Evolutionary conservation across 2,329 filamentous ascomycete species (phyloP).

Genomic region (Fusarium nanum): DNA sequence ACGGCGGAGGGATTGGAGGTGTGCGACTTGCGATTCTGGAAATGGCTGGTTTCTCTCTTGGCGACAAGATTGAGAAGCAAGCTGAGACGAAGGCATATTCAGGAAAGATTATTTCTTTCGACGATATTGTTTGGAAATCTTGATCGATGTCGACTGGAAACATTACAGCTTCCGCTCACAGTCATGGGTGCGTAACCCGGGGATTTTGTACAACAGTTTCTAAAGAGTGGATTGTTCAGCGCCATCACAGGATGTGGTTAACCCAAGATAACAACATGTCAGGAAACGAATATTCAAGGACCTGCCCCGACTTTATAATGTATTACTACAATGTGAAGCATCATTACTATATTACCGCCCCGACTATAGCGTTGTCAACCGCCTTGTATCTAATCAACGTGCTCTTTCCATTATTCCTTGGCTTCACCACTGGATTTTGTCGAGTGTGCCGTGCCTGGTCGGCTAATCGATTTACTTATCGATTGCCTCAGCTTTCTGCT

Average conservation of each 20-base stretch:
- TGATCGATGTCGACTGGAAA: conserved; percentile 6
- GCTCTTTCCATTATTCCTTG: conserved; percentile 24
- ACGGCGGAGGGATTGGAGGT: conserved; percentile 55
- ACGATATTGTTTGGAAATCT: conserved; percentile 54
- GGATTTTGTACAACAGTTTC: neutral
- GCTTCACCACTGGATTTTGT: conserved; percentile 38
- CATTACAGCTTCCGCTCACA: neutral
- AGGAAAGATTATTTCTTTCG: conserved; percentile 54
- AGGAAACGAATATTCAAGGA: neutral
- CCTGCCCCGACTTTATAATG: conserved; percentile 4
- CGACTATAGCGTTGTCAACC: conserved; percentile 22
- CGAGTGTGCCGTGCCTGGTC: conserved; percentile 57
- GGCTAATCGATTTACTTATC: conserved; percentile 51
- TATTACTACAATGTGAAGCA: conserved; percentile 5
- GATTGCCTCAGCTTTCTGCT: conserved; percentile 63
- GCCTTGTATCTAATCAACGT: neutral
- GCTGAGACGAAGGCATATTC: conserved; percentile 52
- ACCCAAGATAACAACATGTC: neutral
- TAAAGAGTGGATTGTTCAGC: neutral
- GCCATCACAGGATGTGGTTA: neutral
- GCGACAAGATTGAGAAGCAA: conserved; percentile 50
- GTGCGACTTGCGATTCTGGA: conserved; percentile 55
- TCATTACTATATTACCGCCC: neutral
- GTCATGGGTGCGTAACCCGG: neutral
- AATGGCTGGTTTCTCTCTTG: conserved; percentile 53